A percentile compares a stretch with the other conserved stretches of the same genome.
These are phyloP conservation scores for Debaryomyces tyrocola DNA, from an alignment of 805 yeast genomes.

Conservation along the genomic window DNA sequence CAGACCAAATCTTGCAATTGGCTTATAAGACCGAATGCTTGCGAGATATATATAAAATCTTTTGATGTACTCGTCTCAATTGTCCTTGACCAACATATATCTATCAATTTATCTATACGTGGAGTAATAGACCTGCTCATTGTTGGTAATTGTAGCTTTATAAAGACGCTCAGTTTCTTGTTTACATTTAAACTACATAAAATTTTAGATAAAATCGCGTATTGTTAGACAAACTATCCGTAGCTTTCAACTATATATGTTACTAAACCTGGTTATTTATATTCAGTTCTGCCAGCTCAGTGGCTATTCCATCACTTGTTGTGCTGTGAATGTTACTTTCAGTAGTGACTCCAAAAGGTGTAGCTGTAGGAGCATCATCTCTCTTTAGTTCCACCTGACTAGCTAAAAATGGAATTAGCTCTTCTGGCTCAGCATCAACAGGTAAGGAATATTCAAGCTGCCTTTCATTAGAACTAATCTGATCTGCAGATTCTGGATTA, in stretches of 20 bases:
- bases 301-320: too few species aligned
- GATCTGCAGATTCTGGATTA: too few species aligned
- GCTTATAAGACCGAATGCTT: conserved; percentile 18
- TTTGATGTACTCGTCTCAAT: conserved; percentile 5
- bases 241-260: not conserved
- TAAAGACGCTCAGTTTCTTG: not conserved
- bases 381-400: not conserved
- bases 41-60: conserved; percentile 22
- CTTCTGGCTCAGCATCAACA: not conserved
- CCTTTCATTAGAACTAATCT: too few species aligned
- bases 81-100: conserved; percentile 19
- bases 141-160: not conserved
- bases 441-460: too few species aligned
- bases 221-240: not conserved
- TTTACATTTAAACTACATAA: not conserved
- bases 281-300: not conserved
- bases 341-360: too few species aligned
- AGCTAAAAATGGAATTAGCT: not conserved
- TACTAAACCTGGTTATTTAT: not conserved
- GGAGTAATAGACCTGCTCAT: not conserved
- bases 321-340: too few species aligned
- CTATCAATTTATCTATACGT: conserved; percentile 18
- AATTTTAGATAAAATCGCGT: not conserved
- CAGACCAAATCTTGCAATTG: conserved; percentile 21
- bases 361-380: too few species aligned